phyloP scores from a whole-genome alignment of 2,329 filamentous ascomycete genomes.

The Penicillium palitans region DNA sequence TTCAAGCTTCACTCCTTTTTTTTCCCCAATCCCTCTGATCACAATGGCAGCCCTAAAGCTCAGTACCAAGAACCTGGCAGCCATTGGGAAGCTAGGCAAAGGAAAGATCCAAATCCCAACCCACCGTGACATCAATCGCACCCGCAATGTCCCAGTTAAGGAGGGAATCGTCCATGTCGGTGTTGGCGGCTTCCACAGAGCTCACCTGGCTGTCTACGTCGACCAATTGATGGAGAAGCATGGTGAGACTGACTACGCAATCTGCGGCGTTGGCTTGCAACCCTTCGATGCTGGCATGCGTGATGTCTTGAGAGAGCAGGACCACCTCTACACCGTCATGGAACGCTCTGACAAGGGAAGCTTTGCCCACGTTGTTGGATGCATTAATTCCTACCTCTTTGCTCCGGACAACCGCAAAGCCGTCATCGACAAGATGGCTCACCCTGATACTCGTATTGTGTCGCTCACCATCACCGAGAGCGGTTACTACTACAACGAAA shows the following conservation, averaged over 20 bases:
- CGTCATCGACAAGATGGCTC: slow-evolving; percentile 57
- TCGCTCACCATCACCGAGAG: slow-evolving; percentile 59
- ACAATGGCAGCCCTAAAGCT: slow-evolving; percentile 43
- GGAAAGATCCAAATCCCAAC: slow-evolving; percentile 42
- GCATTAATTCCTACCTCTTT: slow-evolving; percentile 56
- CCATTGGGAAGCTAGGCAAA: slow-evolving; percentile 31
- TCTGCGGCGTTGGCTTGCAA: slow-evolving; percentile 55
- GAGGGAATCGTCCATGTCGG: slow-evolving; percentile 58
- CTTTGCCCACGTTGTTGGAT: slow-evolving; percentile 51
- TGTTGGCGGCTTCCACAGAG: slow-evolving; percentile 57
- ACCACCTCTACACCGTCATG: slow-evolving; percentile 56
- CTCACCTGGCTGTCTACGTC: slow-evolving; percentile 56
- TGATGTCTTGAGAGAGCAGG: slow-evolving; percentile 51
- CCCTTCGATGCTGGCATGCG: slow-evolving; percentile 55
- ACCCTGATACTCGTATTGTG: slow-evolving; percentile 56
- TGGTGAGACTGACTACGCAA: slow-evolving; percentile 49
- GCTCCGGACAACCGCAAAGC: slow-evolving; percentile 54
- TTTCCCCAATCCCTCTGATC: slow-evolving; percentile 18
- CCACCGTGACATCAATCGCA: slow-evolving; percentile 33
- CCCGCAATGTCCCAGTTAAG: slow-evolving; percentile 47
- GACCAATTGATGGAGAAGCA: slow-evolving; percentile 52
- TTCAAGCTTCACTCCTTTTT: slow-evolving; percentile 1
- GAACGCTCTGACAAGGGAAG: slow-evolving; percentile 56
- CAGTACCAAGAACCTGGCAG: slow-evolving; percentile 41
- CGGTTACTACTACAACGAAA: slow-evolving; percentile 60